Percentiles rank a stretch among this genome's conserved stretches.
Conservation (phyloP, 208 protist genomes). For the Tritrichomonas musculus region DNA sequence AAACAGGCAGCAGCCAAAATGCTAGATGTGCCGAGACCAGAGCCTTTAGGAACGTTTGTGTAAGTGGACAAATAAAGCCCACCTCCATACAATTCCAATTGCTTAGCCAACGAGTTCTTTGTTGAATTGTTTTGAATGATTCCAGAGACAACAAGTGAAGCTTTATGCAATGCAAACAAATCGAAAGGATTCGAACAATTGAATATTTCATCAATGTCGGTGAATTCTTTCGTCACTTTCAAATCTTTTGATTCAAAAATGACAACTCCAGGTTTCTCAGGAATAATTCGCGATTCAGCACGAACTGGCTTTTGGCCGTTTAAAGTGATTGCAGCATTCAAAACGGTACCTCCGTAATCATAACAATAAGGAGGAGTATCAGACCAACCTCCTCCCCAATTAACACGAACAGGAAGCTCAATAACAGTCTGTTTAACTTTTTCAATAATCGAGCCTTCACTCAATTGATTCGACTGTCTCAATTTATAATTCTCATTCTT, state of each 20-base stretch:
- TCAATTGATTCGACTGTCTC: no score
- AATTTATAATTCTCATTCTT: no score
- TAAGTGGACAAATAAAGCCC: not conserved
- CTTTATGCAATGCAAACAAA: not conserved
- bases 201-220: not conserved
- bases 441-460: no score
- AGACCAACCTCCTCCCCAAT: not conserved
- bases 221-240: not conserved
- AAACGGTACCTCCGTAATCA: not conserved
- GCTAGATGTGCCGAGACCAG: not conserved
- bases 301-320: not conserved
- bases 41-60: not conserved
- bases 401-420: not conserved
- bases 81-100: not conserved
- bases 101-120: not conserved
- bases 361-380: not conserved
- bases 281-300: not conserved
- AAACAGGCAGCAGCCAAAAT: not conserved
- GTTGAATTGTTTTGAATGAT: not conserved
- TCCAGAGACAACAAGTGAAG: not conserved
- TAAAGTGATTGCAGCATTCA: not conserved
- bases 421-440: not conserved
- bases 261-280: not conserved
- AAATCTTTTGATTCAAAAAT: not conserved
- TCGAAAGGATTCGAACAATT: not conserved